phyloP scores from a whole-genome alignment of 1,284 basidiomycete genomes.

The Exobasidium rhododendri region DNA sequence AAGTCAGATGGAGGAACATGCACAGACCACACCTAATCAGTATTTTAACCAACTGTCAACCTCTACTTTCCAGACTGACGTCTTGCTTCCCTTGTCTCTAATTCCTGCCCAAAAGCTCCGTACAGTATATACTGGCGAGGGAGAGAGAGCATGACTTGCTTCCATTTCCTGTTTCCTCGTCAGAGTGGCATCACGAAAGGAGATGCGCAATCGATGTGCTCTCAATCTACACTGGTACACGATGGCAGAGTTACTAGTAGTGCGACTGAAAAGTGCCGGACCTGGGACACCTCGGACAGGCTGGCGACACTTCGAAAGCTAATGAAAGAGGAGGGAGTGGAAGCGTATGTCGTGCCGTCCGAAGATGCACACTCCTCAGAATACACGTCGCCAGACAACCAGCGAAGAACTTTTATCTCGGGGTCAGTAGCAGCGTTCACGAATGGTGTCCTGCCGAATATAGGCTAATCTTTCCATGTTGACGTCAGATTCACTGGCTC shows the following conservation, averaged over 20 bases:
- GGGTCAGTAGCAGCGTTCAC: constrained; percentile 55
- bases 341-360: constrained; percentile 64
- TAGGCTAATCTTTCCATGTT: no score
- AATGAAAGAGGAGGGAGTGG: constrained; percentile 37
- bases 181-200: not conserved
- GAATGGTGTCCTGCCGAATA: no score
- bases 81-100: no score
- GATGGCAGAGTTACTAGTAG: no score
- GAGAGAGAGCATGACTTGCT: no score
- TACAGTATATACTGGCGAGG: no score
- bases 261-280: no score
- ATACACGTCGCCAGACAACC: constrained; percentile 75
- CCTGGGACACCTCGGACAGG: constrained; percentile 39
- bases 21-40: no score
- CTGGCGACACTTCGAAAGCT: constrained; percentile 37
- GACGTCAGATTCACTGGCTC: constrained; percentile 67
- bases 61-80: no score
- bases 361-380: constrained; percentile 88
- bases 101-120: no score
- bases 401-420: constrained; percentile 76
- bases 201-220: not conserved
- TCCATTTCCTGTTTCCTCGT: not conserved
- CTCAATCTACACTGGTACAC: not conserved
- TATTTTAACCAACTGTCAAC: no score
- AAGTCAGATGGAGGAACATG: no score